A percentile compares a stretch with the other conserved stretches of the same genome.
Evolutionary conservation across 805 yeast genomes (phyloP).

Genomic region (Kregervanrija fluxuum): DNA sequence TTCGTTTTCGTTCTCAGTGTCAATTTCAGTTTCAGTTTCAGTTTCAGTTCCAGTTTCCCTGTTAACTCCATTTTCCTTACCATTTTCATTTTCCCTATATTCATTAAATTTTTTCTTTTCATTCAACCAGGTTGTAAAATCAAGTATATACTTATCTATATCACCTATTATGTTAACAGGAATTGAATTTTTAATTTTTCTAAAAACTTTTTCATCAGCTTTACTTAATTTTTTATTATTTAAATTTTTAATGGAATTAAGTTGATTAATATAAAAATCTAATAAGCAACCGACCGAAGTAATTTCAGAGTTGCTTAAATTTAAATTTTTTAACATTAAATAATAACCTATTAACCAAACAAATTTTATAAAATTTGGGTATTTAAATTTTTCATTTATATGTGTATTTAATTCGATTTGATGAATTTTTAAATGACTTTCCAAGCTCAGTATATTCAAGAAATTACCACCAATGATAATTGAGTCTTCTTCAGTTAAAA

Average conservation of each 20-base stretch:
- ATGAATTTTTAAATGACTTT: conserved; percentile 54
- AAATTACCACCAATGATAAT: conserved; percentile 86
- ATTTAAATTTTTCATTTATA: conserved; percentile 70
- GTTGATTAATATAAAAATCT: conserved; percentile 17
- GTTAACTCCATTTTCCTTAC: too few species aligned
- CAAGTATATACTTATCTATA: conserved; percentile 15
- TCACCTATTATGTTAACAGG: conserved; percentile 20
- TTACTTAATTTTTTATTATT: conserved; percentile 13
- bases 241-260: conserved; percentile 7
- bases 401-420: conserved; percentile 58
- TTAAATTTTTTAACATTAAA: conserved; percentile 8
- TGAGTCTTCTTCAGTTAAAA: conserved; percentile 74
- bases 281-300: conserved; percentile 16
- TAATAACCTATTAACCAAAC: conserved; percentile 61
- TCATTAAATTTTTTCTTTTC: not conserved
- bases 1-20: too few species aligned
- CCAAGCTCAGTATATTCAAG: conserved; percentile 55
- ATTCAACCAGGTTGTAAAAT: conserved; percentile 18
- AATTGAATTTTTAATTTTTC: conserved; percentile 15
- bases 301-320: conserved; percentile 11
- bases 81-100: too few species aligned
- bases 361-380: conserved; percentile 67
- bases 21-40: too few species aligned
- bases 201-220: conserved; percentile 1
- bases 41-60: too few species aligned